phyloP scores from a whole-genome alignment of 495 filamentous ascomycete genomes.

The Trichoderma gamsii region DNA sequence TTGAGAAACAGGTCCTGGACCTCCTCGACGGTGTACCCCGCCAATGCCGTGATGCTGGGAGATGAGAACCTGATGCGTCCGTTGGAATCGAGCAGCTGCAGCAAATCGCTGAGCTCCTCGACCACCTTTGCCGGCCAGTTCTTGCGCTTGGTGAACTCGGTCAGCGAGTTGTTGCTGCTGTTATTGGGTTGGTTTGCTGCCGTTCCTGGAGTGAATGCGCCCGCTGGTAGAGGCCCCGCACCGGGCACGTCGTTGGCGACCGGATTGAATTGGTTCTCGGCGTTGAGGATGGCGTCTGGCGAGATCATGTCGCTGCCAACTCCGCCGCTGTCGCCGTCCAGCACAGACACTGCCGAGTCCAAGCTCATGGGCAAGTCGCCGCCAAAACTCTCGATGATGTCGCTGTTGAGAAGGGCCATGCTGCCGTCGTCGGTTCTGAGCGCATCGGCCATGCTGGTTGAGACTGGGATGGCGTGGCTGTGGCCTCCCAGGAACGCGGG shows the following conservation, averaged over 20 bases:
- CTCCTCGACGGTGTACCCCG: slow-evolving; percentile 64
- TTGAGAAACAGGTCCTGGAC: slow-evolving; percentile 67
- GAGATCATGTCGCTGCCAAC: slow-evolving; percentile 17
- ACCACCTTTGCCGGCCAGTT: slow-evolving; percentile 89
- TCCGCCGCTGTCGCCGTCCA: slow-evolving; percentile 23
- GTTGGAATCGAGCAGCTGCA: slow-evolving; percentile 79
- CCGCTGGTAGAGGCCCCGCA: slow-evolving; percentile 42
- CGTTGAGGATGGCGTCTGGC: not conserved
- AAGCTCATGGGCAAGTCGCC: slow-evolving; percentile 32
- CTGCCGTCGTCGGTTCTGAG: slow-evolving; percentile 28
- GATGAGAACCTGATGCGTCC: slow-evolving; percentile 80
- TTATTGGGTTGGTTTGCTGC: slow-evolving; percentile 25
- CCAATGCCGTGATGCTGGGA: slow-evolving; percentile 69
- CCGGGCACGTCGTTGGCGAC: slow-evolving; percentile 40
- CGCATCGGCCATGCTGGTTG: slow-evolving; percentile 14
- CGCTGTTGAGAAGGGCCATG: slow-evolving; percentile 37
- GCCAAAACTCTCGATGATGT: slow-evolving; percentile 33
- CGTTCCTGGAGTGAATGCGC: not conserved
- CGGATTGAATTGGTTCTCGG: slow-evolving; percentile 23
- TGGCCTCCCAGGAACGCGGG: not conserved
- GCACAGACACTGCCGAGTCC: slow-evolving; percentile 16
- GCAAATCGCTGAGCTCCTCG: slow-evolving; percentile 82
- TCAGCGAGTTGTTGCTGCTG: slow-evolving; percentile 56
- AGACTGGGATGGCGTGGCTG: slow-evolving; percentile 18
- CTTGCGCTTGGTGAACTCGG: slow-evolving; percentile 74